Base-by-base conservation (phyloP, 352 stramenopile genomes). In the Plasmopara halstedii region DNA sequence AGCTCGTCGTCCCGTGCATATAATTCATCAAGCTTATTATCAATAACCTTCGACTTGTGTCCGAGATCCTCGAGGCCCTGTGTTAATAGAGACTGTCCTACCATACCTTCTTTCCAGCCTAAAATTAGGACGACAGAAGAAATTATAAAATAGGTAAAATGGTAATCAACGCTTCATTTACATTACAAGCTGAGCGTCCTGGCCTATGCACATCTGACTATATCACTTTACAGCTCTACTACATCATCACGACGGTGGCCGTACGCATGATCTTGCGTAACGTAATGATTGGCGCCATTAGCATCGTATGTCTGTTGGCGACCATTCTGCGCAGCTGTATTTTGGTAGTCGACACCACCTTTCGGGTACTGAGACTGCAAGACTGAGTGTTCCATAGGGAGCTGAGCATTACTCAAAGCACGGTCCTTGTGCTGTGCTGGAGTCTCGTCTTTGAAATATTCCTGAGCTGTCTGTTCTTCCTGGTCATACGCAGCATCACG, bases 401-500 rank as follows among this genome's bases (percentile, higher is more conserved):
- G 33, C 40, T 67, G 50, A 25, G 42, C 53, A 45, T 55, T 55
- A 40, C 41, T 62, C 3, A 38, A 20, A 13, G 22, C 36, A 15
- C 32, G 26, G 14, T 76, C 64, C 50, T 79, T 82, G 32, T 22
- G 29, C 41, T 55, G 42, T 47, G 52, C 53, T 17, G 70, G 67
- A 2, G 67, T 83, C 46, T 83, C 70, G 40, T 84, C 72, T 52
- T 84, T 81, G 40, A 79, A 78, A 38, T 80, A 84, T 25, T 84
- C 72, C 43, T 79, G 69, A 11, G 70, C 62, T 6, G 62, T 81
- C 52, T 74, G 67, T 36, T 79, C 64, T 55, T 83, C 71, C 38
- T 84, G 61, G 42, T 84, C 69, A 40, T 71, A 79, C 11, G 66
- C 63, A 4, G 64, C 73, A 26, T 81, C 61, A 20, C 73, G 72